phyloP scores from a whole-genome alignment of 192 early-diverging fungal species.

The Podila horticola region DNA sequence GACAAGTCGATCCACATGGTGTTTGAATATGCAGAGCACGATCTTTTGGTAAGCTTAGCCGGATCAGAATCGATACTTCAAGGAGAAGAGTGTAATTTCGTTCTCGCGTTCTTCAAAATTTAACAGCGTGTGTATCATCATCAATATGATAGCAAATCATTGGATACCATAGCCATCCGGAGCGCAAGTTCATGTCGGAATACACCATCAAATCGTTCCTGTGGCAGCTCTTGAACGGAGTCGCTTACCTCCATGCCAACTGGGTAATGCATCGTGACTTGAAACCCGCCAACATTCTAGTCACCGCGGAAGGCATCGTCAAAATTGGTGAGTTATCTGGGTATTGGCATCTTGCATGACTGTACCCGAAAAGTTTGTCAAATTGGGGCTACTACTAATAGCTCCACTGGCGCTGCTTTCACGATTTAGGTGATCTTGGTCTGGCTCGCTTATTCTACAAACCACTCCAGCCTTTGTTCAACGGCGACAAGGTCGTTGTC shows the following conservation, averaged over 20 bases:
- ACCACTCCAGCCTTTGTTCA: slow-evolving; percentile 83
- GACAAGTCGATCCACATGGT: slow-evolving; percentile 97
- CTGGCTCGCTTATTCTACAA: slow-evolving; percentile 83
- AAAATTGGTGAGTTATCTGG: slow-evolving; percentile 73
- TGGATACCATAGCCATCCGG: slow-evolving; percentile 84
- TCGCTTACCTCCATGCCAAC: slow-evolving; percentile 88
- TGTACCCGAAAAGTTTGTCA: neutral
- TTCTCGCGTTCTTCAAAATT: too few species aligned
- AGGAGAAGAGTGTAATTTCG: neutral
- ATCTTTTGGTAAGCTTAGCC: slow-evolving; percentile 73
- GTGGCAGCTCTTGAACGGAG: slow-evolving; percentile 90
- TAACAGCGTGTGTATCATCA: too few species aligned
- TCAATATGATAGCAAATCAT: slow-evolving; percentile 78
- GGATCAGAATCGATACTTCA: slow-evolving; percentile 1
- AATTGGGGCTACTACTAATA: neutral
- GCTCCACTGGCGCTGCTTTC: neutral
- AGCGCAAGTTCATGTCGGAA: slow-evolving; percentile 85
- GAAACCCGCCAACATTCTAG: slow-evolving; percentile 94
- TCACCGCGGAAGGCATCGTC: slow-evolving; percentile 88
- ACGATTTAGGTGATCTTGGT: slow-evolving; percentile 86
- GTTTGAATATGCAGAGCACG: slow-evolving; percentile 97
- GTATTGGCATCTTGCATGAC: too few species aligned
- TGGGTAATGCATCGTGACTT: slow-evolving; percentile 90
- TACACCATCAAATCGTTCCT: slow-evolving; percentile 88
- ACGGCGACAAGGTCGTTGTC: slow-evolving; percentile 88